phyloP scores from a whole-genome alignment of 139 green algal species.

The Coelastrella sp. region DNA sequence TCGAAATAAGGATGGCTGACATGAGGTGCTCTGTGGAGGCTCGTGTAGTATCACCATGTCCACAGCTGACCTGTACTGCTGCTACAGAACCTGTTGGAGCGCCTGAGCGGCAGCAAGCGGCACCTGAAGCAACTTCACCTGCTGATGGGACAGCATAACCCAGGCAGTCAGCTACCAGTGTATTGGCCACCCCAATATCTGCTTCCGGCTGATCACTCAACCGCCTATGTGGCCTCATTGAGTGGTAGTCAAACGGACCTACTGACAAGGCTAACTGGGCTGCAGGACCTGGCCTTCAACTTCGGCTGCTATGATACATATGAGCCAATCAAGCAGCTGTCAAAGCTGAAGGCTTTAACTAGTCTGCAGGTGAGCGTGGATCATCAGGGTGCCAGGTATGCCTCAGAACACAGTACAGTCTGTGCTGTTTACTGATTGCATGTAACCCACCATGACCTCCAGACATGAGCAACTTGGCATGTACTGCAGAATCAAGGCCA shows the following conservation, averaged over 20 bases:
- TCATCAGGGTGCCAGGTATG: background rate
- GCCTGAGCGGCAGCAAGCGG: background rate
- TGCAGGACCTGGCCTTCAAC: background rate
- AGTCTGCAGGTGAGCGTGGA: background rate
- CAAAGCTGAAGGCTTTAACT: constrained; percentile 13
- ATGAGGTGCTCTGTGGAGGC: background rate
- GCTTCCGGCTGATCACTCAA: background rate
- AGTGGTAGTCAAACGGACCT: background rate
- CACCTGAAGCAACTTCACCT: constrained; percentile 14
- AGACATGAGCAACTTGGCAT: too few species aligned
- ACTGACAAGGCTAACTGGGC: background rate
- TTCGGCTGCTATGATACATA: too few species aligned
- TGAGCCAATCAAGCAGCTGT: background rate
- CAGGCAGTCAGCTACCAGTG: background rate
- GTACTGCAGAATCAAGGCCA: too few species aligned
- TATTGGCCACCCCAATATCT: constrained; percentile 5
- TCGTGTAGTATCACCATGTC: background rate
- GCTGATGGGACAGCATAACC: background rate
- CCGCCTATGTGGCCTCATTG: background rate
- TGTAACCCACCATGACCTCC: background rate
- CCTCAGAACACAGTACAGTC: background rate
- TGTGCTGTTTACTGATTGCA: background rate
- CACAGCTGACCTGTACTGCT: background rate
- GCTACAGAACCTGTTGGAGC: constrained; percentile 8
- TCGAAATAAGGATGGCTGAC: background rate